Percentiles rank a stretch among this genome's conserved stretches.
Evolutionary conservation across 805 yeast species (phyloP).

Genomic region (Candida corydali): DNA sequence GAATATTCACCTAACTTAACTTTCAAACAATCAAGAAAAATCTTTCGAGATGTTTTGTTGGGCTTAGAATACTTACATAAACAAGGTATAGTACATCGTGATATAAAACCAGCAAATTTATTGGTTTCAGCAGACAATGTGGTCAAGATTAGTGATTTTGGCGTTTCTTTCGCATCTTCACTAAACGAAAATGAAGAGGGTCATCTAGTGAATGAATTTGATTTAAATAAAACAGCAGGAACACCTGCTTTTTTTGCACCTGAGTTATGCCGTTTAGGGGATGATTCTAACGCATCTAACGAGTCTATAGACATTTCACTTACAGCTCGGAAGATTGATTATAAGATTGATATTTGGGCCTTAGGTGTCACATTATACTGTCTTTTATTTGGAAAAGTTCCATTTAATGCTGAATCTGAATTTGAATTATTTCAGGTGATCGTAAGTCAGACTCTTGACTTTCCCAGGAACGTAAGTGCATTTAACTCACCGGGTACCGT

Average conservation of each 20-base stretch:
- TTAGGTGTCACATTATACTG: constrained; percentile 90
- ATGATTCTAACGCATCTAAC: constrained; percentile 1
- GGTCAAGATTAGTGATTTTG: constrained; percentile 95
- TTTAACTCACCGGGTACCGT: constrained; percentile 40
- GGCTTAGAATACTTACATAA: constrained; percentile 89
- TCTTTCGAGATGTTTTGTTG: constrained; percentile 76
- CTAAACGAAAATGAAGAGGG: constrained; percentile 43
- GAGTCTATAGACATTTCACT: background rate
- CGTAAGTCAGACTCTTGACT: constrained; percentile 52
- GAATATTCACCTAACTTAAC: constrained; percentile 55
- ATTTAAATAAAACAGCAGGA: constrained; percentile 93
- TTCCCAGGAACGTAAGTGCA: constrained; percentile 43
- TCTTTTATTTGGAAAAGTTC: constrained; percentile 79
- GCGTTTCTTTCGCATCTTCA: constrained; percentile 75
- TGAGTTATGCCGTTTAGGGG: constrained; percentile 66
- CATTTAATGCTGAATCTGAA: constrained; percentile 84
- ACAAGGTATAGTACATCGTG: constrained; percentile 91
- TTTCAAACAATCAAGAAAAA: constrained; percentile 61
- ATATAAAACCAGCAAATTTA: constrained; percentile 91
- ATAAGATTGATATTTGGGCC: constrained; percentile 97
- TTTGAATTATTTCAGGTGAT: constrained; percentile 83
- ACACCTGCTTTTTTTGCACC: constrained; percentile 97
- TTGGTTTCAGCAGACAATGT: constrained; percentile 63
- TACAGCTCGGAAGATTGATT: constrained; percentile 54
- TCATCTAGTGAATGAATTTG: constrained; percentile 51